These are phyloP conservation scores for Silene latifolia DNA, from an alignment of 148 eudicot species.

Conservation along the genomic window DNA sequence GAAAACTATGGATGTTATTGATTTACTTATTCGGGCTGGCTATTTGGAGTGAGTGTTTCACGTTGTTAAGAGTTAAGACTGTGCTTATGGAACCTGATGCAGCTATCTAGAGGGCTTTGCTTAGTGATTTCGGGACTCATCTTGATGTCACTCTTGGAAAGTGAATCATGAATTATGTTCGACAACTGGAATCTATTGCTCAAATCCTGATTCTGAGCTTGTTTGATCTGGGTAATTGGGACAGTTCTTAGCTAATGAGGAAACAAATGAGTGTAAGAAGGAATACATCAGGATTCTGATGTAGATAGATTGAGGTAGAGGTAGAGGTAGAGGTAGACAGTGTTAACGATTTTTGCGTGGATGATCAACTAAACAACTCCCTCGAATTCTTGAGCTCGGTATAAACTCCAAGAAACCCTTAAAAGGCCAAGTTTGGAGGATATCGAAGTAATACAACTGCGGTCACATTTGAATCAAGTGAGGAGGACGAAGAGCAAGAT, in stretches of 20 bases:
- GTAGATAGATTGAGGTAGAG: too few relatives aligned
- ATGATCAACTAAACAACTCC: constrained; percentile 43
- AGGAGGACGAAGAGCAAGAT: constrained; percentile 59
- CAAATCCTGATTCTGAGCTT: constrained; percentile 49
- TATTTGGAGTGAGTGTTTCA: constrained; percentile 42
- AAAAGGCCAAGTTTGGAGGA: constrained; percentile 37
- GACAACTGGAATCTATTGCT: constrained; percentile 29
- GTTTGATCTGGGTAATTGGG: constrained; percentile 56
- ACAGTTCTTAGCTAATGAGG: too few relatives aligned
- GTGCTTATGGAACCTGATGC: constrained; percentile 61
- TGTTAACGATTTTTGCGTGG: constrained; percentile 56
- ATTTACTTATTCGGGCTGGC: constrained; percentile 59
- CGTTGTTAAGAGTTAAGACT: constrained; percentile 25
- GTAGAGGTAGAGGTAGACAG: constrained; percentile 62
- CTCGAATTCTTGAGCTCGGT: constrained; percentile 38
- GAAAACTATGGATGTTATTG: constrained; percentile 71
- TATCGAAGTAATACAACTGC: constrained; percentile 33
- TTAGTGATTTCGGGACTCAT: constrained; percentile 62
- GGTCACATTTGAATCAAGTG: constrained; percentile 52
- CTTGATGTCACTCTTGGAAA: constrained; percentile 45
- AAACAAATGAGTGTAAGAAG: constrained; percentile 38
- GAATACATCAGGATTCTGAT: constrained; percentile 43
- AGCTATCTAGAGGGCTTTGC: constrained; percentile 60
- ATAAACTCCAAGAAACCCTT: constrained; percentile 42
- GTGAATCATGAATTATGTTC: constrained; percentile 35